These are phyloP conservation scores for Moniliella sp. DNA, from an alignment of 1,284 basidiomycete genomes.

Conservation along the genomic window DNA sequence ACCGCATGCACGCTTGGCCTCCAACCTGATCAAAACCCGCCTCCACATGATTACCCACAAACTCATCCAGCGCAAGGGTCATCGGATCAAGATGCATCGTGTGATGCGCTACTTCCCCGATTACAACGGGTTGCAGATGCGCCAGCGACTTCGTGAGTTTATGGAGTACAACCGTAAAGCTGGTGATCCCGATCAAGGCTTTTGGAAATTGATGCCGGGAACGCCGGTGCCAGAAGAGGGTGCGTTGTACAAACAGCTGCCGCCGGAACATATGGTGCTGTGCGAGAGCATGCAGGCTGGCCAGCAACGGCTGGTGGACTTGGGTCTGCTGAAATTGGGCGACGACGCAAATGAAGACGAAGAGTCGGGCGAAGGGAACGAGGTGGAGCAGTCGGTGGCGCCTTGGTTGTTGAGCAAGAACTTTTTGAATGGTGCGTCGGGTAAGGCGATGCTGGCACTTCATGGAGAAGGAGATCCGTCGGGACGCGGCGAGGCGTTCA, in stretches of 20 bases:
- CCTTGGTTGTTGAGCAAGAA: constrained; percentile 98
- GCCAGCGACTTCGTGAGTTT: constrained; percentile 68
- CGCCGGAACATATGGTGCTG: constrained; percentile 75
- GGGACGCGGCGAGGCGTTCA: constrained; percentile 85
- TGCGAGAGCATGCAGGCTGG: constrained; percentile 96
- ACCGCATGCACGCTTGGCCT: constrained; percentile 88
- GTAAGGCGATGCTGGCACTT: constrained; percentile 84
- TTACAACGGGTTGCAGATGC: constrained; percentile 93
- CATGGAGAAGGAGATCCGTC: constrained; percentile 91
- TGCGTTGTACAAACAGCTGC: constrained; percentile 78
- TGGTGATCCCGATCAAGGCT: constrained; percentile 60
- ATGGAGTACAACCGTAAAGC: constrained; percentile 78
- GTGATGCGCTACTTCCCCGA: constrained; percentile 95
- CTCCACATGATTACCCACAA: constrained; percentile 89
- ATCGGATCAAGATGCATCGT: constrained; percentile 73
- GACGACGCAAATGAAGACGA: constrained; percentile 48
- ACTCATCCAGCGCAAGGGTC: constrained; percentile 59
- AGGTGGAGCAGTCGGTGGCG: constrained; percentile 82
- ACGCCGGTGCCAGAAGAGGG: constrained; percentile 41
- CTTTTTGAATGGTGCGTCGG: constrained; percentile 81
- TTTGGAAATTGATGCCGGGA: constrained; percentile 66
- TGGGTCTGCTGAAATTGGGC: constrained; percentile 74
- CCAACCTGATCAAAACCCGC: constrained; percentile 77
- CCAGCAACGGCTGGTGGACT: constrained; percentile 75
- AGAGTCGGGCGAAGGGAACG: constrained; percentile 60